Conservation (phyloP, 2,329 filamentous ascomycete species). For the Alternaria solani region DNA sequence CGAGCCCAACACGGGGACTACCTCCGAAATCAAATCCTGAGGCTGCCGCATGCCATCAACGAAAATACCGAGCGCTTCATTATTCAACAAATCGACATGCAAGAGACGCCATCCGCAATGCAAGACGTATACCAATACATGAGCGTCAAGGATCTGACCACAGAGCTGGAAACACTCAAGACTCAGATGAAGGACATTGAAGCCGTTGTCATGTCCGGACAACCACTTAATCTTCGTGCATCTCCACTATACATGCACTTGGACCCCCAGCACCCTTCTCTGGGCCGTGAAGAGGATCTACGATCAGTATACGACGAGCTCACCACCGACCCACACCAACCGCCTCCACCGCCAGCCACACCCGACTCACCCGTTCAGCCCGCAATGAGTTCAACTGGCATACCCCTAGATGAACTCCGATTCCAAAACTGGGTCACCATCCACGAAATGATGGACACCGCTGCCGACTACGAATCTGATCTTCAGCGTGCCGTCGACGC, state of each 20-base stretch:
- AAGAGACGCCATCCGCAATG: slow-evolving; percentile 1
- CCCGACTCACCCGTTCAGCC: slow-evolving; percentile 13
- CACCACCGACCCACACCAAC: slow-evolving; percentile 52
- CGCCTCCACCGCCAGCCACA: slow-evolving; percentile 23
- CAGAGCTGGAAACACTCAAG: slow-evolving; percentile 32
- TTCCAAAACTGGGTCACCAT: slow-evolving; percentile 61
- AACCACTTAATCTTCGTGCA: slow-evolving; percentile 46
- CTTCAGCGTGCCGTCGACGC: slow-evolving; percentile 12
- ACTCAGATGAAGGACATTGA: slow-evolving; percentile 38
- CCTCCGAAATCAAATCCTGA: slow-evolving; percentile 37
- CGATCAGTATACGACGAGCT: slow-evolving; percentile 55
- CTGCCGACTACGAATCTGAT: slow-evolving; percentile 34
- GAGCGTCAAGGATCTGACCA: slow-evolving; percentile 24
- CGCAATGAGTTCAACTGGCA: slow-evolving; percentile 47
- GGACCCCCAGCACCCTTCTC: slow-evolving; percentile 28
- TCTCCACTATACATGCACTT: slow-evolving; percentile 51
- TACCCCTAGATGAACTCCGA: slow-evolving; percentile 56
- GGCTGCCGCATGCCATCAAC: slow-evolving; percentile 37
- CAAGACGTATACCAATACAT: slow-evolving; percentile 18
- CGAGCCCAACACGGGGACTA: slow-evolving; percentile 28
- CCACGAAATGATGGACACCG: slow-evolving; percentile 55
- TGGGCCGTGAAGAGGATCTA: slow-evolving; percentile 40
- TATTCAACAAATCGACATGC: slow-evolving; percentile 10
- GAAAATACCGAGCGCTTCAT: slow-evolving; percentile 19
- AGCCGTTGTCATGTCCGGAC: slow-evolving; percentile 43